Percentiles rank a stretch among this genome's conserved stretches.
phyloP scores from a whole-genome alignment of 1,284 basidiomycete species.

The Anthracocystis walkeri region DNA sequence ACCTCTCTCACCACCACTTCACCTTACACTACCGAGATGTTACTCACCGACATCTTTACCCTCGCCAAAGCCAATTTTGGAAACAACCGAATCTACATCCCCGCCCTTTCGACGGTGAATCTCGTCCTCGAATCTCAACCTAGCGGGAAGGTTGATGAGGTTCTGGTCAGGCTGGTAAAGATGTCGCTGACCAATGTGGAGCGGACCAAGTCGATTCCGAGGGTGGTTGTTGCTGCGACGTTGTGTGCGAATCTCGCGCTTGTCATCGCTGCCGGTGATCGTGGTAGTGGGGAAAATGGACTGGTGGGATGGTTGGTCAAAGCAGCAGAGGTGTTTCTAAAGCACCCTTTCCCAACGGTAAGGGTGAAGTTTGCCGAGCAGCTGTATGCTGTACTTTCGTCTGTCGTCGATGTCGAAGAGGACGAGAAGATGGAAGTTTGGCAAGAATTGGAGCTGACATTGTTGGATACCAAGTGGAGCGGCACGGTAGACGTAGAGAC shows the following conservation, averaged over 20 bases:
- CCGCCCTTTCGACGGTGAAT: conserved; percentile 39
- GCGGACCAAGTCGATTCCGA: conserved; percentile 25
- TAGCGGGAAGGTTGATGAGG: background rate
- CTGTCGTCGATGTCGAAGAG: conserved; percentile 6
- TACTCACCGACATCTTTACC: conserved; percentile 28
- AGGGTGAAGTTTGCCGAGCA: conserved; percentile 33
- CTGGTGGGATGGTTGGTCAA: conserved; percentile 1
- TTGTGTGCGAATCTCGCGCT: conserved; percentile 26
- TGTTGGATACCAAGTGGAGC: conserved; percentile 46
- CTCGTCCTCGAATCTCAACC: conserved; percentile 51
- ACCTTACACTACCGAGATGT: background rate
- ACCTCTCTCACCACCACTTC: conserved; percentile 5
- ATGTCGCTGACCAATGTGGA: conserved; percentile 24
- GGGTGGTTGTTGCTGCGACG: conserved; percentile 20
- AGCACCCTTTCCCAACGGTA: conserved; percentile 24
- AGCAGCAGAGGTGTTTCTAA: conserved; percentile 14
- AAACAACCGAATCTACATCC: conserved; percentile 55
- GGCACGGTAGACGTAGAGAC: background rate
- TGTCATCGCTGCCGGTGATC: background rate
- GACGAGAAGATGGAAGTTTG: conserved; percentile 23
- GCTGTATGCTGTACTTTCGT: conserved; percentile 40
- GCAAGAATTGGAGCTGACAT: conserved; percentile 15
- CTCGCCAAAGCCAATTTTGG: conserved; percentile 37
- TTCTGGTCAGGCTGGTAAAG: conserved; percentile 9
- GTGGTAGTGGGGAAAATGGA: no score